A percentile compares a stretch with the other conserved stretches of the same genome.
Conservation (phyloP, 192 early-diverging fungal species). For the Pilaira anomala region DNA sequence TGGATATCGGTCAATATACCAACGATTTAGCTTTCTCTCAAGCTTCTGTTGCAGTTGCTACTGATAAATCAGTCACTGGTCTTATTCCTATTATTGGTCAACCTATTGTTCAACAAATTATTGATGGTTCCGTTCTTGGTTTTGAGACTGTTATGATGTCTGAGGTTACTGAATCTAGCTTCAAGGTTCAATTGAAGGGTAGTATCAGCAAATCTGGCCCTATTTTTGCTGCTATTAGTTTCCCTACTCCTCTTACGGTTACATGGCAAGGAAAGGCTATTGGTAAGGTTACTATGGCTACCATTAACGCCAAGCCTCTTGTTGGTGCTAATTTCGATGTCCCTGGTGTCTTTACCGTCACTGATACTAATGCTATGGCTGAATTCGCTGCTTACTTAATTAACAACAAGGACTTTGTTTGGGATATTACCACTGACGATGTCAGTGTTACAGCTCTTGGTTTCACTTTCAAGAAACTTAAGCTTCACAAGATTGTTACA, state of each 20-base stretch:
- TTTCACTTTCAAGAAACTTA: slow-evolving; percentile 45
- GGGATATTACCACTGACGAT: slow-evolving; percentile 43
- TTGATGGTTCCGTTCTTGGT: slow-evolving; percentile 36
- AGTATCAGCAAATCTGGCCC: slow-evolving; percentile 48
- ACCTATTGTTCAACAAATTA: slow-evolving; percentile 55
- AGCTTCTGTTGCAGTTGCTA: slow-evolving; percentile 38
- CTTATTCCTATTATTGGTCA: slow-evolving; percentile 52
- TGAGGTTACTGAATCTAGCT: slow-evolving; percentile 37
- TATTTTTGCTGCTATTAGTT: slow-evolving; percentile 42
- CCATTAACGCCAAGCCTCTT: slow-evolving; percentile 41
- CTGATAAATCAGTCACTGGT: slow-evolving; percentile 46
- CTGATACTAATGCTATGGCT: slow-evolving; percentile 42
- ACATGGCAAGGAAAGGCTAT: slow-evolving; percentile 38
- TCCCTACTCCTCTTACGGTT: slow-evolving; percentile 42
- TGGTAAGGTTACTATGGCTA: slow-evolving; percentile 46
- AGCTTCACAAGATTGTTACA: slow-evolving; percentile 49
- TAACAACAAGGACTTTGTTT: slow-evolving; percentile 44
- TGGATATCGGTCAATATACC: slow-evolving; percentile 51
- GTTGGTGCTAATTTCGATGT: slow-evolving; percentile 46
- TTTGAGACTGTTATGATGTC: slow-evolving; percentile 39
- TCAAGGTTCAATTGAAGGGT: slow-evolving; percentile 48
- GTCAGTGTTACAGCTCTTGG: slow-evolving; percentile 54
- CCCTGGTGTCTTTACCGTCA: slow-evolving; percentile 40
- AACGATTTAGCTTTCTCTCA: slow-evolving; percentile 43
- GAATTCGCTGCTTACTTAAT: slow-evolving; percentile 52